These are phyloP conservation scores for Eucalyptus camaldulensis DNA, from an alignment of 345 rosid genomes.

Conservation along the genomic window DNA sequence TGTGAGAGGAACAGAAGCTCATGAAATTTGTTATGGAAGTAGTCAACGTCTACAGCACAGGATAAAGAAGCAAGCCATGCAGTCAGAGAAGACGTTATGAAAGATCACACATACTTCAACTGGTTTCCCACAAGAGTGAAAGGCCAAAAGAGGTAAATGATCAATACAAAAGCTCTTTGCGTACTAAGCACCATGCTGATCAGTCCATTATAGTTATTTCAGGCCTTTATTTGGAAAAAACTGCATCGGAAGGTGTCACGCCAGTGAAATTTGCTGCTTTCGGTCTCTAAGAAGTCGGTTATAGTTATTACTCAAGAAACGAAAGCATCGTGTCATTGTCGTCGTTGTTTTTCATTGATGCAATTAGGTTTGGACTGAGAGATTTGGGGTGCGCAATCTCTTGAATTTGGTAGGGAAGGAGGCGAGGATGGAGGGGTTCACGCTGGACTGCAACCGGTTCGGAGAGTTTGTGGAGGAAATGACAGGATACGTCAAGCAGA, in stretches of 20 bases:
- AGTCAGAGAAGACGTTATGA: neutral
- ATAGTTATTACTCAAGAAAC: neutral
- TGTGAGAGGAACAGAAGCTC: neutral
- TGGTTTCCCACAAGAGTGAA: neutral
- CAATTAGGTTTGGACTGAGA: conserved; percentile 21
- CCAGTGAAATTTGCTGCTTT: no score
- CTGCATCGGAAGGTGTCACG: no score
- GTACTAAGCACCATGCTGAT: neutral
- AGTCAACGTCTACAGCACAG: neutral
- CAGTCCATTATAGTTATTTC: rapidly evolving
- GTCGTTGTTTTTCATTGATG: neutral
- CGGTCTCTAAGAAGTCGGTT: neutral
- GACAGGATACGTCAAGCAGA: conserved; percentile 7
- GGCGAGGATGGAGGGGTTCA: conserved; percentile 28
- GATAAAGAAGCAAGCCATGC: neutral
- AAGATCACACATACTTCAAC: neutral
- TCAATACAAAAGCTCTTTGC: neutral
- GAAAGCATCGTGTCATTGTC: neutral
- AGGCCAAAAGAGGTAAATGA: neutral
- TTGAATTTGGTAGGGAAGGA: conserved; percentile 30
- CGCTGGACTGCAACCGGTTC: conserved; percentile 12
- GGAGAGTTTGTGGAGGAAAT: conserved; percentile 14
- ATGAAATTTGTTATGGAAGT: neutral
- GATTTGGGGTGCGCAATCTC: conserved; percentile 30
- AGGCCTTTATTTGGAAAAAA: no score